Percentiles rank a stretch among this genome's conserved stretches.
Conservation (phyloP, 345 rosid species). For the Syzygium oleosum region DNA sequence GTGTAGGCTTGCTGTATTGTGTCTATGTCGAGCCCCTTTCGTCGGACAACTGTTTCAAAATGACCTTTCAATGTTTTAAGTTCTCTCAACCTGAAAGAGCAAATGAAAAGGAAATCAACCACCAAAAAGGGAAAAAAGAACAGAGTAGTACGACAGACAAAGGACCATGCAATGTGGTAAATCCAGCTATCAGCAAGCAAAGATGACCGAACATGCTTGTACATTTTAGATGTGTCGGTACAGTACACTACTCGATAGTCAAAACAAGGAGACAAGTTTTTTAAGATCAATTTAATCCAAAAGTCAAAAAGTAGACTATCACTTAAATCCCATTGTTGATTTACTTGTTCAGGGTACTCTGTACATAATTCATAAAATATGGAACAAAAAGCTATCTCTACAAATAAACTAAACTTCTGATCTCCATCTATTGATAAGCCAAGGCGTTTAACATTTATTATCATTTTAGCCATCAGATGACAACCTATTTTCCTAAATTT, state of each 20-base stretch:
- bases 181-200: not conserved
- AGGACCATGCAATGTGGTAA: not conserved
- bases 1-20: conserved; percentile 95
- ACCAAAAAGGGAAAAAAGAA: not conserved
- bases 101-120: not conserved
- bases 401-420: not conserved
- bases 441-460: not conserved
- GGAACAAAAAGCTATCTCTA: not conserved
- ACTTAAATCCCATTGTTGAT: not conserved
- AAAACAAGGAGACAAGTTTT: not conserved
- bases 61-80: conserved; percentile 94
- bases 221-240: not conserved
- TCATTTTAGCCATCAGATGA: not conserved
- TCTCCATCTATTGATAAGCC: not conserved
- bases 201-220: not conserved
- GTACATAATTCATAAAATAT: not conserved
- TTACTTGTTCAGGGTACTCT: not conserved
- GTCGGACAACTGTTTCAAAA: conserved; percentile 87
- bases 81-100: conserved; percentile 65
- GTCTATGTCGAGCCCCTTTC: conserved; percentile 89
- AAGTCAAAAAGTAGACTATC: not conserved
- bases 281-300: not conserved
- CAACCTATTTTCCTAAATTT: not conserved
- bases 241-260: not conserved
- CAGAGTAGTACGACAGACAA: not conserved